Percentiles rank a stretch among this genome's conserved stretches.
Evolutionary conservation across 2,329 filamentous ascomycete genomes (phyloP).

Genomic region (Penicillium sp.): DNA sequence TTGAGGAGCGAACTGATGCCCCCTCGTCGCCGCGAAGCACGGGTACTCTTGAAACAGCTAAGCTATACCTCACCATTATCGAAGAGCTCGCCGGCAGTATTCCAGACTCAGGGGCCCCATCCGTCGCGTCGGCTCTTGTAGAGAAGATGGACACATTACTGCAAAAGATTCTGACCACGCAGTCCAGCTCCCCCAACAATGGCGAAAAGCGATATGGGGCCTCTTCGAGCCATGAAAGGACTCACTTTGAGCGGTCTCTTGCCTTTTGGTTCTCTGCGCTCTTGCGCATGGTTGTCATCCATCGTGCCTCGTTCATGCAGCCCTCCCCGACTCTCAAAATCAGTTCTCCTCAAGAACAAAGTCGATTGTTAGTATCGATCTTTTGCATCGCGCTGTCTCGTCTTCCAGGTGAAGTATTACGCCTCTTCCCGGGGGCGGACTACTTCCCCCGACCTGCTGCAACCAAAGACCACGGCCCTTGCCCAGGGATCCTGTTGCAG

Average conservation of each 20-base stretch:
- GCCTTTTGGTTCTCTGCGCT: constrained; percentile 48
- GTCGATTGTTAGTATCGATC: constrained; percentile 43
- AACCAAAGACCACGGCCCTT: constrained; percentile 29
- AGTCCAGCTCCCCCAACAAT: constrained; percentile 28
- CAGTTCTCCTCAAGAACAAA: constrained; percentile 38
- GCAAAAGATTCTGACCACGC: constrained; percentile 39
- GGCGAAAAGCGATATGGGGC: constrained; percentile 18
- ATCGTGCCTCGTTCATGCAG: constrained; percentile 41
- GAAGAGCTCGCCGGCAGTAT: constrained; percentile 45
- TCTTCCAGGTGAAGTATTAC: constrained; percentile 36
- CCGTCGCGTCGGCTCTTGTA: constrained; percentile 39
- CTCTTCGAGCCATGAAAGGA: constrained; percentile 19
- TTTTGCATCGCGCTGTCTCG: constrained; percentile 47
- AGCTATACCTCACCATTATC: constrained; percentile 43
- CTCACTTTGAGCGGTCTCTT: constrained; percentile 35
- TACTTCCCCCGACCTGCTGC: constrained; percentile 33
- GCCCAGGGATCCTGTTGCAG: constrained; percentile 40
- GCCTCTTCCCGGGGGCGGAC: constrained; percentile 34
- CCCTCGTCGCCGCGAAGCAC: constrained; percentile 13
- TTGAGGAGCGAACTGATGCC: constrained; percentile 29
- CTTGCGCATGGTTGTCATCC: constrained; percentile 45
- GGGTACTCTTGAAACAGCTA: constrained; percentile 36
- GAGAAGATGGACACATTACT: constrained; percentile 47
- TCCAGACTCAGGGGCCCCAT: constrained; percentile 36
- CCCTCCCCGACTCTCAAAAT: constrained; percentile 27